Conservation (phyloP, 305 asterid genomes). For the Solanum chacoense region DNA sequence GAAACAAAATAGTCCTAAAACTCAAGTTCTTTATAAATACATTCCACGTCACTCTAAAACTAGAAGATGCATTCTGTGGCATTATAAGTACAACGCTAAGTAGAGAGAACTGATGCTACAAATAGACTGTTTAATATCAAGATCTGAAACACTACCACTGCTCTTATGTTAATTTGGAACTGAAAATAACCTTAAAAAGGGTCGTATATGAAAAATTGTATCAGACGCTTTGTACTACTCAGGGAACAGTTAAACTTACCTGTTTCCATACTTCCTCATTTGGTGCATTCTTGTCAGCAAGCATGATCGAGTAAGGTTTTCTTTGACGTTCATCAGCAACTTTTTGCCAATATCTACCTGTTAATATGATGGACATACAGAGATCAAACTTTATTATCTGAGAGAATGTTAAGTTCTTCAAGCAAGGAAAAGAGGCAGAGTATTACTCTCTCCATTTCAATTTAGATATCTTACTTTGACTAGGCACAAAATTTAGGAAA, state of each 20-base stretch:
- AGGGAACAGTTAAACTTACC: conserved; percentile 30
- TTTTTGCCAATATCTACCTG: conserved; percentile 84
- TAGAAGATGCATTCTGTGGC: not conserved
- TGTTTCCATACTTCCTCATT: conserved; percentile 92
- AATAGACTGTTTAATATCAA: not conserved
- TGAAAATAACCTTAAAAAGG: not conserved
- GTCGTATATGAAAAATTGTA: not conserved
- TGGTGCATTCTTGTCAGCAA: conserved; percentile 99
- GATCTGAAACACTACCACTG: not conserved
- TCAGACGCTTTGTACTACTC: not conserved
- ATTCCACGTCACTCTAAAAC: not conserved
- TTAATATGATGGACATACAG: conserved; percentile 8
- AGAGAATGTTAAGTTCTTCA: not conserved
- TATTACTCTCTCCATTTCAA: not conserved
- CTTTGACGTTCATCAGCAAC: conserved; percentile 69
- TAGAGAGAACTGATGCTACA: not conserved
- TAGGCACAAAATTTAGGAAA: not conserved
- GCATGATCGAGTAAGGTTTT: conserved; percentile 80
- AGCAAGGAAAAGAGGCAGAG: not conserved
- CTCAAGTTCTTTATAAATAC: not conserved
- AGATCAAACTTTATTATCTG: not conserved
- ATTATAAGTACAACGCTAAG: not conserved
- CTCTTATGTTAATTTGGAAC: not conserved
- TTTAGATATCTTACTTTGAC: not conserved
- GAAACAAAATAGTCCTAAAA: not conserved